phyloP scores from a whole-genome alignment of 352 stramenopile species.

The Phytophthora pluvialis region DNA sequence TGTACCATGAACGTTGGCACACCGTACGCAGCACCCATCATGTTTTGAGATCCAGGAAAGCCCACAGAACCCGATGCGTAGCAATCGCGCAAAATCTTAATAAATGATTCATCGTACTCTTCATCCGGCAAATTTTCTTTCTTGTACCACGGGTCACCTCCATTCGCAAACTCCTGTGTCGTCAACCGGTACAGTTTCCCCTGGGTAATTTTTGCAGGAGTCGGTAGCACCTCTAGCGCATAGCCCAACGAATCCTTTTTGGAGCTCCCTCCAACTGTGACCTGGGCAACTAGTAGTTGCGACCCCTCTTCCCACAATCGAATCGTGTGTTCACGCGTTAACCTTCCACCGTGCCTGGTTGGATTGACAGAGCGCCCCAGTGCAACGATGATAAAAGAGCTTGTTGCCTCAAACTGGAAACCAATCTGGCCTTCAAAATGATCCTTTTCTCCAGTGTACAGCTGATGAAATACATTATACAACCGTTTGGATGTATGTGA shows the following conservation, averaged over 20 bases:
- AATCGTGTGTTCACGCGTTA: constrained; percentile 79
- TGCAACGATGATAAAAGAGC: constrained; percentile 82
- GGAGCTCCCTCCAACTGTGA: constrained; percentile 64
- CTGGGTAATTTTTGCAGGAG: constrained; percentile 69
- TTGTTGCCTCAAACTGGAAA: constrained; percentile 89
- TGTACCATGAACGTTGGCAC: constrained; percentile 88
- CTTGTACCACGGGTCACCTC: constrained; percentile 90
- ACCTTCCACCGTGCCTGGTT: constrained; percentile 57
- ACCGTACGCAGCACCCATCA: constrained; percentile 83
- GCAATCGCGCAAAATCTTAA: constrained; percentile 88
- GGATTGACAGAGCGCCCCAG: constrained; percentile 83
- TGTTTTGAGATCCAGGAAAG: constrained; percentile 89
- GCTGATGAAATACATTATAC: constrained; percentile 89
- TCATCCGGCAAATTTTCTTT: constrained; percentile 89
- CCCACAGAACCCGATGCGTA: constrained; percentile 84
- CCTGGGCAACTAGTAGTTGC: constrained; percentile 69
- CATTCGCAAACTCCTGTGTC: constrained; percentile 88
- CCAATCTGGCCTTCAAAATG: constrained; percentile 91
- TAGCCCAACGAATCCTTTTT: constrained; percentile 81
- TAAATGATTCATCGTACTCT: constrained; percentile 87
- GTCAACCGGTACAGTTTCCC: constrained; percentile 89
- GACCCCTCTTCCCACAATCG: constrained; percentile 86
- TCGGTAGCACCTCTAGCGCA: constrained; percentile 63
- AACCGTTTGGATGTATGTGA: constrained; percentile 71
- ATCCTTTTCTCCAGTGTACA: constrained; percentile 90